Conservation (phyloP, 164 flowering plant species). For the Magnolia changhungtana region DNA sequence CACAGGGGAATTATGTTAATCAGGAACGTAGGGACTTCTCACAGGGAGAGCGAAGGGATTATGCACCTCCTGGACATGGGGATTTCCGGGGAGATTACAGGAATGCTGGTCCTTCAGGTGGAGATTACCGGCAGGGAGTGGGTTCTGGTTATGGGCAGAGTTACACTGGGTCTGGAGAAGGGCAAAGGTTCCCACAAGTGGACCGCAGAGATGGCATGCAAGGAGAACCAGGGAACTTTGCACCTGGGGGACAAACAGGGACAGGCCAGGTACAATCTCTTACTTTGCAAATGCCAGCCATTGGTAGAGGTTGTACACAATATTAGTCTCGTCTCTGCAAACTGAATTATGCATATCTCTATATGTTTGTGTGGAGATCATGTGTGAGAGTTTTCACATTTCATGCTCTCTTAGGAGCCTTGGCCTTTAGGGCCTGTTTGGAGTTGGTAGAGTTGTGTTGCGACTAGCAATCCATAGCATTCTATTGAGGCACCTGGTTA, state of each 20-base stretch:
- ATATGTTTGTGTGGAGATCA: no score
- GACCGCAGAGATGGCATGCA: slow-evolving; percentile 22
- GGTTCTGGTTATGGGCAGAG: slow-evolving; percentile 22
- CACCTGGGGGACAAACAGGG: slow-evolving; percentile 18
- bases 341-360: no score
- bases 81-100: slow-evolving; percentile 20
- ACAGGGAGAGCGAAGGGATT: slow-evolving; percentile 28
- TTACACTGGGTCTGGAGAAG: slow-evolving; percentile 24
- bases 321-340: no score
- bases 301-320: neutral
- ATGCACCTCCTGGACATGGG: slow-evolving; percentile 22
- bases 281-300: neutral
- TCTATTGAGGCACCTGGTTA: no score
- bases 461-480: no score
- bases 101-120: slow-evolving; percentile 17
- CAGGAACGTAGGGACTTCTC: slow-evolving; percentile 27
- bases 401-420: no score
- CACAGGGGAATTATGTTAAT: slow-evolving; percentile 19
- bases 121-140: slow-evolving; percentile 26
- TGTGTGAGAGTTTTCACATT: no score
- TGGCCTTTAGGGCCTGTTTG: no score
- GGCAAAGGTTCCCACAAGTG: slow-evolving; percentile 20
- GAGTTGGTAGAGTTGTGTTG: no score
- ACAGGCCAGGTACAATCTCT: slow-evolving; percentile 22
- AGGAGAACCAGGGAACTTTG: slow-evolving; percentile 26